Evolutionary conservation across 495 filamentous ascomycete genomes (phyloP).

Genomic region (Annulohypoxylon bovei): DNA sequence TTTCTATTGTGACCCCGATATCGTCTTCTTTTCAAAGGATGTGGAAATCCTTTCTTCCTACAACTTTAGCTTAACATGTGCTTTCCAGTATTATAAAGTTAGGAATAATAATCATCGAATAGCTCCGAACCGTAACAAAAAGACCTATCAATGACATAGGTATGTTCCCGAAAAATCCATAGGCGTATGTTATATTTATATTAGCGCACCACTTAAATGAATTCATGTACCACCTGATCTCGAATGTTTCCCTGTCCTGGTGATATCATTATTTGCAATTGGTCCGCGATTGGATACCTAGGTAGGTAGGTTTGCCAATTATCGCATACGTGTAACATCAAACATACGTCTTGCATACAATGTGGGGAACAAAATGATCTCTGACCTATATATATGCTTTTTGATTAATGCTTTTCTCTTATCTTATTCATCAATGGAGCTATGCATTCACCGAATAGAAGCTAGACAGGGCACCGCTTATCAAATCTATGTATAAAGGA

Average conservation of each 20-base stretch:
- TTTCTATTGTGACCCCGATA: too few relatives aligned
- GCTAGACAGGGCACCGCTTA: not conserved
- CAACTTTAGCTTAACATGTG: too few relatives aligned
- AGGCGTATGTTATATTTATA: not conserved
- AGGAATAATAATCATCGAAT: not conserved
- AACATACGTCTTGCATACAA: slow-evolving; percentile 2
- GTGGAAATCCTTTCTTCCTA: too few relatives aligned
- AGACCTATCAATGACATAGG: not conserved
- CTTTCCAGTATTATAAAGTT: too few relatives aligned
- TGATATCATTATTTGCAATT: slow-evolving; percentile 10
- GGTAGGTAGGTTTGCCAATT: slow-evolving; percentile 14
- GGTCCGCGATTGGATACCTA: not conserved
- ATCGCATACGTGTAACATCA: slow-evolving; percentile 19
- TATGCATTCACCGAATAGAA: not conserved
- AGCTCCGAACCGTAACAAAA: not conserved
- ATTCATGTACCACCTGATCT: slow-evolving; percentile 25
- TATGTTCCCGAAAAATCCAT: not conserved
- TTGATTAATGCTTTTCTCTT: not conserved
- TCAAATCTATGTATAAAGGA: not conserved
- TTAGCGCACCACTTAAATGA: not conserved
- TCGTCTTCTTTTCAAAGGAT: too few relatives aligned
- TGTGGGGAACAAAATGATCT: slow-evolving; percentile 26
- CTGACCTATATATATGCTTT: not conserved
- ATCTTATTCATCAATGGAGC: not conserved
- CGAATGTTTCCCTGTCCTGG: slow-evolving; percentile 10